phyloP scores from a whole-genome alignment of 1,139 yeast genomes.

The Kodamaea arcana region DNA sequence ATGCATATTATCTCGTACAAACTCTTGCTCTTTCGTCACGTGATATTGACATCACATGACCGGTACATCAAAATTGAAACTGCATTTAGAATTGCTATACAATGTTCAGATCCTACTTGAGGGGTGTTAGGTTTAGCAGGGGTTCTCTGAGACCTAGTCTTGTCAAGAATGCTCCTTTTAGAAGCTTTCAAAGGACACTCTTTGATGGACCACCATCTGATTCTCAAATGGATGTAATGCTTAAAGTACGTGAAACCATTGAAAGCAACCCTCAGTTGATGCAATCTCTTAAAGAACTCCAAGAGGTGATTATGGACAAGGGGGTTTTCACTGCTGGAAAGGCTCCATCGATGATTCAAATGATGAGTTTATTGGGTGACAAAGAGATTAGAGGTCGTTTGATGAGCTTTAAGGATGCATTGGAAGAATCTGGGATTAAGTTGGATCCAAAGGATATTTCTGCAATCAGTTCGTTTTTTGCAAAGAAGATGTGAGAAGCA shows the following conservation, averaged over 20 bases:
- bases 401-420: conserved; percentile 26
- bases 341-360: conserved; percentile 34
- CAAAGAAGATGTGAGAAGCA: too few species aligned
- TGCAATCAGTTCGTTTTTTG: conserved; percentile 21
- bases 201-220: conserved; percentile 8
- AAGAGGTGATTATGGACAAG: conserved; percentile 27
- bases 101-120: not conserved
- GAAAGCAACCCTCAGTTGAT: conserved; percentile 24
- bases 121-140: not conserved
- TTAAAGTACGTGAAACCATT: conserved; percentile 12
- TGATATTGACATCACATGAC: not conserved
- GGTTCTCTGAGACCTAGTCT: too few species aligned
- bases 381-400: conserved; percentile 33
- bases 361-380: conserved; percentile 37
- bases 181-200: conserved; percentile 4
- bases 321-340: conserved; percentile 30
- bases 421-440: conserved; percentile 31
- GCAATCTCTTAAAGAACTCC: conserved; percentile 28
- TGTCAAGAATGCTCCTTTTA: conserved; percentile 6
- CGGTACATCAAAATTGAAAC: not conserved
- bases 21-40: too few species aligned
- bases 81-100: not conserved
- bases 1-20: too few species aligned
- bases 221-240: conserved; percentile 12
- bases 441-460: conserved; percentile 33